Evolutionary conservation across 306 rosid genomes (phyloP).

Genomic region (Prinsepia uniflora): DNA sequence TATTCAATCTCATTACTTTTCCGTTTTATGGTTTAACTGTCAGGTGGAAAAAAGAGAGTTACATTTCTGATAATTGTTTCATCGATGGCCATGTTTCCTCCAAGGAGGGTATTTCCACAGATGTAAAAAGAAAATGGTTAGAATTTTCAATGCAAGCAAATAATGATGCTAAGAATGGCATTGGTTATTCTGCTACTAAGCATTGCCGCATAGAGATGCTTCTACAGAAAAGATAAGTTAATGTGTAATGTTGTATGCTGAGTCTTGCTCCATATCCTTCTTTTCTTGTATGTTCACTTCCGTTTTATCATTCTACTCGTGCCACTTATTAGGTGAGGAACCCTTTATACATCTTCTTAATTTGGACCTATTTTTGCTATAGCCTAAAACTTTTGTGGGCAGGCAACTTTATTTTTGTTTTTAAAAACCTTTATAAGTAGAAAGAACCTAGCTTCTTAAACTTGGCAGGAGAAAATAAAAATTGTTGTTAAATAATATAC

Average conservation of each 20-base stretch:
- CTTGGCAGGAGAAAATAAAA: neutral
- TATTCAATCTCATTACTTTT: neutral
- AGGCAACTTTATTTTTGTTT: neutral
- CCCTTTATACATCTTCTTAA: neutral
- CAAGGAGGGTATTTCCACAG: conserved; percentile 52
- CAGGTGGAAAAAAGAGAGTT: conserved; percentile 79
- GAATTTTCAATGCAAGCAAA: conserved; percentile 66
- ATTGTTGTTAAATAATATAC: neutral
- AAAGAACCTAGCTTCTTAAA: neutral
- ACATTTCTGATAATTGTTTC: conserved; percentile 57
- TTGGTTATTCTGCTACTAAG: conserved; percentile 77
- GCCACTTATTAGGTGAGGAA: conserved; percentile 61
- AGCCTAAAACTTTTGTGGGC: neutral
- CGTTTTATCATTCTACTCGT: conserved; percentile 14
- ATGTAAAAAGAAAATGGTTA: conserved; percentile 90
- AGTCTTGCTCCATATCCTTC: conserved; percentile 8
- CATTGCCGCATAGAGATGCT: conserved; percentile 85
- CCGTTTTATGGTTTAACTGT: conserved; percentile 21
- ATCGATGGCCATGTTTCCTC: conserved; percentile 71
- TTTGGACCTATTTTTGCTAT: neutral
- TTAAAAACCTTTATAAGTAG: neutral
- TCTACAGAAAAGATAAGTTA: conserved; percentile 61
- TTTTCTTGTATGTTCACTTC: neutral
- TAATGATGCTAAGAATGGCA: conserved; percentile 57
- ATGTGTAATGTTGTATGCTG: neutral